Percentiles rank a stretch among this genome's conserved stretches.
phyloP scores from a whole-genome alignment of 257 asterid species.

The Solanum chiquidenum region DNA sequence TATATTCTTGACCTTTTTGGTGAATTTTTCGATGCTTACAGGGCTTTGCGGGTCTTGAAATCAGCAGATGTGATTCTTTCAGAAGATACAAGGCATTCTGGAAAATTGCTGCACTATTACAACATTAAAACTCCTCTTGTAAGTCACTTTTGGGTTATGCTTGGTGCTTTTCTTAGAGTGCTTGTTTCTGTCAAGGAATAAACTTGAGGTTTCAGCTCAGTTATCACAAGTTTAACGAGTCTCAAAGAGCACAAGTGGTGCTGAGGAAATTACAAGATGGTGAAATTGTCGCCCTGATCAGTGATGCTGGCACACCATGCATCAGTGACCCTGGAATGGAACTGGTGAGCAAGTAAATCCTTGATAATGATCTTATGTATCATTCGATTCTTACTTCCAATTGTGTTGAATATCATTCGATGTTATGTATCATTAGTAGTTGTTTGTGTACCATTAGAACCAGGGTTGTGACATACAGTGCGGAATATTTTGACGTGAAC shows the following conservation, averaged over 20 bases:
- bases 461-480: not conserved
- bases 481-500: not conserved
- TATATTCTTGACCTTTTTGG: not conserved
- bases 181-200: slow-evolving; percentile 16
- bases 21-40: slow-evolving; percentile 14
- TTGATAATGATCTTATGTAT: not conserved
- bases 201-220: slow-evolving; percentile 70
- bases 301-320: slow-evolving; percentile 96
- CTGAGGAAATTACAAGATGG: slow-evolving; percentile 59
- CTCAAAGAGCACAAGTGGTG: slow-evolving; percentile 69
- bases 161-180: not conserved
- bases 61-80: slow-evolving; percentile 85
- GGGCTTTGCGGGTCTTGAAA: slow-evolving; percentile 75
- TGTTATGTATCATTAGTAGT: not conserved
- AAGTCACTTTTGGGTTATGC: slow-evolving; percentile 20
- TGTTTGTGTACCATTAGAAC: not conserved
- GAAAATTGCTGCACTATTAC: slow-evolving; percentile 78
- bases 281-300: slow-evolving; percentile 77
- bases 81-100: slow-evolving; percentile 93
- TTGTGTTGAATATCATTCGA: not conserved
- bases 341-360: slow-evolving; percentile 43
- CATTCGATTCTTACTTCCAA: not conserved
- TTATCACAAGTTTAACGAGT: slow-evolving; percentile 89
- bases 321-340: slow-evolving; percentile 94
- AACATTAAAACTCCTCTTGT: slow-evolving; percentile 84